Conservation (phyloP, 2,329 filamentous ascomycete genomes). For the Colletotrichum karsti region DNA sequence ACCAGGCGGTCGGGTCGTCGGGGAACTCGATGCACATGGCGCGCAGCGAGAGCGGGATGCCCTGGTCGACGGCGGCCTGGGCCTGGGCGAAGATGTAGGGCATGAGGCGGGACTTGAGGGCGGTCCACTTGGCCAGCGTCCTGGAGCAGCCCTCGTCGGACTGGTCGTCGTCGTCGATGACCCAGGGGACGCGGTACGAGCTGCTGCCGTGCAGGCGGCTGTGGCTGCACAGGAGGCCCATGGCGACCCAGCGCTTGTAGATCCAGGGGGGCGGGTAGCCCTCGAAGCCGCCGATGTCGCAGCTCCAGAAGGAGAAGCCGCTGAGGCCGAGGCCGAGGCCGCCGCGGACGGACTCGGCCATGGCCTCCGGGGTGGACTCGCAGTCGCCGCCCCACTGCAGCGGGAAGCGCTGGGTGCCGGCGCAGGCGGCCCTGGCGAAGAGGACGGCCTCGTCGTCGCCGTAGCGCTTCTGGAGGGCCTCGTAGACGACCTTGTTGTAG, state of each 20-base stretch:
- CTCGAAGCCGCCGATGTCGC: conserved; percentile 78
- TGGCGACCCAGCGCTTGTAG: conserved; percentile 83
- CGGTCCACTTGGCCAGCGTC: conserved; percentile 55
- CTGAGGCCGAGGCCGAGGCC: conserved; percentile 70
- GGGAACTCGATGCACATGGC: conserved; percentile 77
- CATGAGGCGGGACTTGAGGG: conserved; percentile 61
- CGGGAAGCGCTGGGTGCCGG: conserved; percentile 75
- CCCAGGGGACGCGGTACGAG: conserved; percentile 80
- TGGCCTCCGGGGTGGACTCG: conserved; percentile 76
- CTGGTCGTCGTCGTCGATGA: conserved; percentile 71
- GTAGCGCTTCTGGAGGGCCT: conserved; percentile 65
- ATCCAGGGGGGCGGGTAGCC: conserved; percentile 72
- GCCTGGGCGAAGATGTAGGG: conserved; percentile 59
- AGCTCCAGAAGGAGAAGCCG: conserved; percentile 75
- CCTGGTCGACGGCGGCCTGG: conserved; percentile 50
- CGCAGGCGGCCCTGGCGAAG: conserved; percentile 73
- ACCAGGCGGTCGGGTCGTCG: conserved; percentile 73
- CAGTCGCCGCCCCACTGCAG: conserved; percentile 80
- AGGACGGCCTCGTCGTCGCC: conserved; percentile 64
- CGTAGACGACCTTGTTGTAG: conserved; percentile 77
- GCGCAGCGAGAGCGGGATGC: conserved; percentile 69
- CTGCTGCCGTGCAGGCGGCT: conserved; percentile 75
- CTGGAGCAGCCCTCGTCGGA: conserved; percentile 62
- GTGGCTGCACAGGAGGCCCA: conserved; percentile 75
- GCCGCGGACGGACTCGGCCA: conserved; percentile 75